phyloP scores from a whole-genome alignment of 495 filamentous ascomycete species.

The Emericellopsis terricola region DNA sequence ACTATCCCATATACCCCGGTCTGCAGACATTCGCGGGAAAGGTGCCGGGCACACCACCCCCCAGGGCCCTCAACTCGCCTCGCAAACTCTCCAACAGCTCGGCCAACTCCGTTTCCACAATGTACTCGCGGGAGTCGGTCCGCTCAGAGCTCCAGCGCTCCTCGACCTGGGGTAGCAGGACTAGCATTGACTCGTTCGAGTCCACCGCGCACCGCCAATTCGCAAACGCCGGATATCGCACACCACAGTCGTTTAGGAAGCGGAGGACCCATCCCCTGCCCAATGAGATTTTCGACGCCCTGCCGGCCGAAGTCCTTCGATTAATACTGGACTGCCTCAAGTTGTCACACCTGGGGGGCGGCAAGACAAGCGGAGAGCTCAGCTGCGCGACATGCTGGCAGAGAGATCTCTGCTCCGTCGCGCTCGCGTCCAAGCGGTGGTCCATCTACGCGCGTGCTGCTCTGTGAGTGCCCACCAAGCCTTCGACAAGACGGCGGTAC shows the following conservation, averaged over 20 bases:
- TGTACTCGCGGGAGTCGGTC: constrained; percentile 4
- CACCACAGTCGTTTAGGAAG: constrained; percentile 6
- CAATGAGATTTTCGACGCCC: constrained; percentile 31
- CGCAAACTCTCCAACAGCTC: constrained; percentile 8
- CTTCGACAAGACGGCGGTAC: no score
- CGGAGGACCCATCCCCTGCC: constrained; percentile 5
- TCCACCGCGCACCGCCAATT: constrained; percentile 7
- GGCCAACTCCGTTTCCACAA: constrained; percentile 9
- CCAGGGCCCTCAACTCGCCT: not conserved
- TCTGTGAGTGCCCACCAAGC: constrained; percentile 35
- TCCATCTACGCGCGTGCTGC: constrained; percentile 43
- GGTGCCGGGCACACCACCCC: not conserved
- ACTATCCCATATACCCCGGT: not conserved
- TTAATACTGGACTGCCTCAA: constrained; percentile 31
- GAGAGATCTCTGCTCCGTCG: constrained; percentile 51
- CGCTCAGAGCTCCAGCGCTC: constrained; percentile 7
- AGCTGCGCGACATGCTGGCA: constrained; percentile 64
- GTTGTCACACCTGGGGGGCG: constrained; percentile 22
- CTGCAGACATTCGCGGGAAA: not conserved
- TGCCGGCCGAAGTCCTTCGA: constrained; percentile 39
- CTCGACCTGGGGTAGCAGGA: constrained; percentile 15
- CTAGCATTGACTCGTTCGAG: constrained; percentile 22
- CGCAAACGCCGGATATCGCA: constrained; percentile 4
- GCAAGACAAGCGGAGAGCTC: no score
- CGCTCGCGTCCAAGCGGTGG: constrained; percentile 48